Evolutionary conservation across 2,329 filamentous ascomycete genomes (phyloP), one percentile per base, ranked within the genome.

Genomic region (Passalora sequoiae): DNA sequence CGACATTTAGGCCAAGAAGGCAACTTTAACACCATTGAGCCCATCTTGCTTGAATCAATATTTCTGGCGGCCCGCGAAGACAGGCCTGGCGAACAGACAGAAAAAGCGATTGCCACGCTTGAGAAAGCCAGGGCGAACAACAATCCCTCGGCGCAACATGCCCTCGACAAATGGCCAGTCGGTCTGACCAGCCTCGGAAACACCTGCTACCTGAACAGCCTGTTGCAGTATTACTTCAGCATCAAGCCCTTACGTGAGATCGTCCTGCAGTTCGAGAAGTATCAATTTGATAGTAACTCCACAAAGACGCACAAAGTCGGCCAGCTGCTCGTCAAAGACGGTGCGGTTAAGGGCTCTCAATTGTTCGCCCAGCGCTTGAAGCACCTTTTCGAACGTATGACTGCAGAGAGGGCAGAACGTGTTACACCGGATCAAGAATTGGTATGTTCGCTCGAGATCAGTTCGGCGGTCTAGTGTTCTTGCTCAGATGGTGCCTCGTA

Each of bases 141-240:
- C 8, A n/a, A 10, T 12, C 15, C 19, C 43, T 62, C 17, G 44
- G 46, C 19, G 35, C 43, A 29, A 40, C 35, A 2, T 31, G 28
- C 55, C 3, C 50, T 55, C 1, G 59, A 54, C 13, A 58, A 46
- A 6, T 81, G 86, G 64, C 92, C 92, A 0, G 86, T 94, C 16
- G 92, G 92, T 0, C 75, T 97, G 4, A 78, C 82, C 51, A 98
- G 97, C 56, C 94, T 97, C 44, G 89, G 92, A 46, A 98, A 98
- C 60, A 98, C 94, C 0, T 98, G 92, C 64, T 98, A 98, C 59
- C 75, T 98, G 42, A 98, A 98, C 70, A 97, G 91, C 66, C 77
- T 98, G 37, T 73, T 98, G 7, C 92, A 98, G 58, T 97, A 94
- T 61, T 84, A 96, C 54, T 96, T 94, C 63, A 94, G 89, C 0